phyloP scores from a whole-genome alignment of 2,329 filamentous ascomycete species.

The Rugonectria rugulosa region DNA sequence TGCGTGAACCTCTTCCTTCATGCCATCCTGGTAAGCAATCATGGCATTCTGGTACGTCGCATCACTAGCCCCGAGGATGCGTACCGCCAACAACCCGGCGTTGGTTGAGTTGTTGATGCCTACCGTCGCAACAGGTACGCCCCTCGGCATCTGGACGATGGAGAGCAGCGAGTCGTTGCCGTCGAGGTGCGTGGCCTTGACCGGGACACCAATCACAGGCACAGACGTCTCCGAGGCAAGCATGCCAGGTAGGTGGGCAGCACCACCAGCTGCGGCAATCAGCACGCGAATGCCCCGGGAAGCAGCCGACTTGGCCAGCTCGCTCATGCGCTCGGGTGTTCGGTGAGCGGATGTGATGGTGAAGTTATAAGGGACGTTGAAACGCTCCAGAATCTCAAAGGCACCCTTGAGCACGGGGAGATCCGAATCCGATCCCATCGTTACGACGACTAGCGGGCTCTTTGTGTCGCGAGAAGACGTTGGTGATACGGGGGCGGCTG shows the following conservation, averaged over 20 bases:
- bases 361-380: constrained; percentile 74
- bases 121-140: constrained; percentile 77
- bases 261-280: constrained; percentile 78
- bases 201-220: constrained; percentile 80
- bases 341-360: constrained; percentile 84
- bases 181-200: constrained; percentile 76
- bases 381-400: constrained; percentile 71
- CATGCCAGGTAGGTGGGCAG: constrained; percentile 80
- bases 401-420: constrained; percentile 71
- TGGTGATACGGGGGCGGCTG: constrained; percentile 30
- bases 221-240: constrained; percentile 73
- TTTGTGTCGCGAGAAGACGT: neutral
- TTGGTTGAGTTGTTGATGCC: constrained; percentile 84
- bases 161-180: constrained; percentile 75
- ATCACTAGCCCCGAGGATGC: constrained; percentile 69
- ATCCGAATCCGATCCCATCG: constrained; percentile 86
- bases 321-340: constrained; percentile 74
- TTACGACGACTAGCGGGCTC: constrained; percentile 73
- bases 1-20: constrained; percentile 11
- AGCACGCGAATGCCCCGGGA: constrained; percentile 74
- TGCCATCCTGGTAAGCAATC: constrained; percentile 25
- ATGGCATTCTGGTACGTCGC: constrained; percentile 63
- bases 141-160: constrained; percentile 81
- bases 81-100: constrained; percentile 74
- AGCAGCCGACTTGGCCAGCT: constrained; percentile 69